These are phyloP conservation scores for Schizonepeta tenuifolia DNA, from an alignment of 257 asterid species.

Conservation along the genomic window DNA sequence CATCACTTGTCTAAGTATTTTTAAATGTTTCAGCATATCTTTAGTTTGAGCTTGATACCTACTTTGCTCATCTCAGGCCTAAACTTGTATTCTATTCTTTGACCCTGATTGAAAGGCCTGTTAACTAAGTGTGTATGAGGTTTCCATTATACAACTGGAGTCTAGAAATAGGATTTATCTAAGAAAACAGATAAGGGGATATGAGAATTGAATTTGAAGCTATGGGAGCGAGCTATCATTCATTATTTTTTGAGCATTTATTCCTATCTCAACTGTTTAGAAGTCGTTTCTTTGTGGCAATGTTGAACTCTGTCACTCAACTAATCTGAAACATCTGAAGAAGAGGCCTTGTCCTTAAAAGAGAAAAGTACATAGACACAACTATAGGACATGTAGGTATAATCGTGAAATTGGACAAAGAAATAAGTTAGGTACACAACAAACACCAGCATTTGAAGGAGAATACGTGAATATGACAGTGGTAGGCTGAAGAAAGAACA, in stretches of 20 bases:
- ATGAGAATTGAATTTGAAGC: slow-evolving; percentile 6
- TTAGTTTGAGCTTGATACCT: neutral
- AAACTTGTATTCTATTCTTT: too few species aligned
- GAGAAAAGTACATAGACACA: slow-evolving; percentile 10
- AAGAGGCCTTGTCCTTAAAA: slow-evolving; percentile 16
- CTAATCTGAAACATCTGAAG: slow-evolving; percentile 17
- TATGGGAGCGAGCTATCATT: neutral
- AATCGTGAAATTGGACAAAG: neutral
- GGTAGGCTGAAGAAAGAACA: neutral
- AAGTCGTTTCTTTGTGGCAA: neutral
- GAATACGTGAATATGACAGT: neutral
- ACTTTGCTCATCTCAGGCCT: neutral
- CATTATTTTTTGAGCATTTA: neutral
- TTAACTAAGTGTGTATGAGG: too few species aligned
- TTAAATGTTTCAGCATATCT: neutral
- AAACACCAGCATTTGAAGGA: neutral
- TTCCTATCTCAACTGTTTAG: neutral
- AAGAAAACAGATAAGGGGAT: neutral
- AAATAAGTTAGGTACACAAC: slow-evolving; percentile 4
- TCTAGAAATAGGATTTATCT: neutral
- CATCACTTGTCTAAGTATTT: neutral
- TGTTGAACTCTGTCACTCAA: slow-evolving; percentile 2
- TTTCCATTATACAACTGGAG: neutral
- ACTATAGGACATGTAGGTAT: slow-evolving; percentile 3
- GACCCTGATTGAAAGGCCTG: too few species aligned